Evolutionary conservation across 768 basidiomycete genomes (phyloP), one percentile per base, ranked within the genome.

Genomic region (Russula lepida): DNA sequence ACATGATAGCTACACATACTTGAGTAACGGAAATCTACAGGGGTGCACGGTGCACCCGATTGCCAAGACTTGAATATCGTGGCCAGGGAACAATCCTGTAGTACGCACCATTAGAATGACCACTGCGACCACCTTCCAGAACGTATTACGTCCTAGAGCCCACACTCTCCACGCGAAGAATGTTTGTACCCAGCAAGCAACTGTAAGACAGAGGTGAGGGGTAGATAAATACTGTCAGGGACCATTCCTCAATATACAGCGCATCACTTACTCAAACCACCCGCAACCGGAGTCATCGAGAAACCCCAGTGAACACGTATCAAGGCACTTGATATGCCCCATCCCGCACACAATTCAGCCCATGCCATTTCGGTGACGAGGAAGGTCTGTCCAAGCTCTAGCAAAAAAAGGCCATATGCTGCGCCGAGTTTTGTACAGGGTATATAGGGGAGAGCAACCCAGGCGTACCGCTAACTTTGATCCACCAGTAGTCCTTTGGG

Each of bases 351-450:
- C 15, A 52, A 13, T 3, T 12, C 4, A 12, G 6, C 23, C 58
- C 58, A 59, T 43, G 50, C 50, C 25, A 25, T 7, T 13, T 41
- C 11, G 1, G 46, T 33, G 32, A 19, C 15, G 3, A 52, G 2
- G 6, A 59, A 3, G 30, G 50, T 44, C 32, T 59, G 58, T 4
- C 6, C 23, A n/a, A 59, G 15, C 7, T 59, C 58, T 9, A 59
- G 25, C 17, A 59, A 21, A 53, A 43, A 59, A 35, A 59, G 58
- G 21, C 58, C 50, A 52, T 59, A 59, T 21, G 35, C 58, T 59
- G n/a, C 27, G 11, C 37, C 49, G 11, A 25, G 23, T 11, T 54
- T 8, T 6, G 23, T 7, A 49, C 5, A 23, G 2, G 5, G 9
- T 4, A 44, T 21, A 2, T 30, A 27, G 27, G 2, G 27, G 9